These are phyloP conservation scores for Fabrea salina DNA, from an alignment of 169 alveolate genomes.

Conservation along the genomic window DNA sequence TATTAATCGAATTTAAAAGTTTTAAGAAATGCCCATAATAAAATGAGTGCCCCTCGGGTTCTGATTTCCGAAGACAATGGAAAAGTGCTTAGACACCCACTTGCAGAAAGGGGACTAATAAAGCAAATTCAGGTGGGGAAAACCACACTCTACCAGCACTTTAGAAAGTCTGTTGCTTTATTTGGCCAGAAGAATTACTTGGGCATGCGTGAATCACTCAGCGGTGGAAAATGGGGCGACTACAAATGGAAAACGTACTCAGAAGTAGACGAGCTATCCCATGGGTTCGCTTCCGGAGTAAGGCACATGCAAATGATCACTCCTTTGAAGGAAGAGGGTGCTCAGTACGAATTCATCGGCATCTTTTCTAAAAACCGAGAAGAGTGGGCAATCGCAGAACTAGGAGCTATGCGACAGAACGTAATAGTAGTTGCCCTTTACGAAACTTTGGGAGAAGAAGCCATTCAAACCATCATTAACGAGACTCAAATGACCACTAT, in stretches of 20 bases:
- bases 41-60: too few relatives aligned
- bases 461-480: constrained; percentile 60
- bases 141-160: neutral
- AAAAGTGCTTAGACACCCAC: too few relatives aligned
- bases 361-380: constrained; percentile 81
- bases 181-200: neutral
- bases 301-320: too few relatives aligned
- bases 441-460: constrained; percentile 76
- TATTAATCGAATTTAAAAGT: too few relatives aligned
- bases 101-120: too few relatives aligned
- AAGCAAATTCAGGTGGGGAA: too few relatives aligned
- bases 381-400: constrained; percentile 85
- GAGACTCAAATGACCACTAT: constrained; percentile 55
- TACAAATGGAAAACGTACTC: constrained; percentile 22
- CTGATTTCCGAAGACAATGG: too few relatives aligned
- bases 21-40: too few relatives aligned
- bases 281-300: too few relatives aligned
- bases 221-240: neutral
- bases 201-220: neutral
- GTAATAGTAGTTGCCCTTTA: constrained; percentile 73
- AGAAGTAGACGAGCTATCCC: neutral
- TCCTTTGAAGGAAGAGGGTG: neutral
- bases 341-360: constrained; percentile 55
- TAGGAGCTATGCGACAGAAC: constrained; percentile 62
- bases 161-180: neutral